phyloP scores from a whole-genome alignment of 1,284 basidiomycete genomes.

The Fomitiporia mediterranea region DNA sequence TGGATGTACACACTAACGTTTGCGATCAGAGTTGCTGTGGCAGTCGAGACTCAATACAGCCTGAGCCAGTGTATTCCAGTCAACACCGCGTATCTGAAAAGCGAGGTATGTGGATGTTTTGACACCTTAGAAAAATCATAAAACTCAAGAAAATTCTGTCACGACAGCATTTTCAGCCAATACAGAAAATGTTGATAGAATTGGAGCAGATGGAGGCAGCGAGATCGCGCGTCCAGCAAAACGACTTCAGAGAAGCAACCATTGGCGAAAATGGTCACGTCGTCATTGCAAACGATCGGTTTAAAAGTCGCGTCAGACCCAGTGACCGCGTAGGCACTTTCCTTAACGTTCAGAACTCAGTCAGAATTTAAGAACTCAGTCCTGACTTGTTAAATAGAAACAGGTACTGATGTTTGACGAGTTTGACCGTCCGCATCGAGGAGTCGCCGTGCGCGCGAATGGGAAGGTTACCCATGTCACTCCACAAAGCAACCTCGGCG shows the following conservation, averaged over 20 bases:
- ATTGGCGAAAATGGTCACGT: constrained; percentile 24
- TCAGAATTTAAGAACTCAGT: background rate
- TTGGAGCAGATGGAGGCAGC: constrained; percentile 27
- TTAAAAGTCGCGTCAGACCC: constrained; percentile 32
- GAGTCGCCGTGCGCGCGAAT: constrained; percentile 25
- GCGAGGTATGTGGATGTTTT: constrained; percentile 10
- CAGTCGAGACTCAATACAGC: background rate
- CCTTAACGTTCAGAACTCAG: too few species aligned
- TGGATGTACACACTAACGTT: background rate
- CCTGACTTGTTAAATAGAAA: constrained; percentile 23
- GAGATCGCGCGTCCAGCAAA: constrained; percentile 23
- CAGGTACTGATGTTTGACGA: constrained; percentile 29
- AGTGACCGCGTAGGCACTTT: constrained; percentile 29
- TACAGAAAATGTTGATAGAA: constrained; percentile 27
- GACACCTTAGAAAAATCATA: background rate
- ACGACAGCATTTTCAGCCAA: constrained; percentile 19
- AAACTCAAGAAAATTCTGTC: background rate
- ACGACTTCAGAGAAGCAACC: constrained; percentile 20
- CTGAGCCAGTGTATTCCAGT: background rate
- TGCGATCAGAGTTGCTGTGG: constrained; percentile 17
- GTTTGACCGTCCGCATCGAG: constrained; percentile 27
- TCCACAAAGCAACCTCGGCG: constrained; percentile 23
- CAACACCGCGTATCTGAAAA: constrained; percentile 6
- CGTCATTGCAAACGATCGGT: constrained; percentile 32
- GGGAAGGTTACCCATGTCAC: constrained; percentile 31